Evolutionary conservation across 116 monocot species (phyloP).

Genomic region (Dioscorea cayenensis): DNA sequence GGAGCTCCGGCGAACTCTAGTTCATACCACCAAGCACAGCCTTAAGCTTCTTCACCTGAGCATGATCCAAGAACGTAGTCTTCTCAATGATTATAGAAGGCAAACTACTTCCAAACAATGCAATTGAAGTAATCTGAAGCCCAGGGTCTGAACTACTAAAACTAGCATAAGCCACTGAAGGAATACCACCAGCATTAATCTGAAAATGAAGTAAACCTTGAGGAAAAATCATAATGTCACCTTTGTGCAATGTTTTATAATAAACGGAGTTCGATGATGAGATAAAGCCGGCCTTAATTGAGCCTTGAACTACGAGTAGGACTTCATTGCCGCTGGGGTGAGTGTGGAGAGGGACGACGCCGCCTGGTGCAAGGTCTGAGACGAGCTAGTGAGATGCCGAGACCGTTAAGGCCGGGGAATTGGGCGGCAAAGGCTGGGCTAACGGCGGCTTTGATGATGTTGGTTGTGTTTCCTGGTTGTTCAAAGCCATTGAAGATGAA

Average conservation of each 20-base stretch:
- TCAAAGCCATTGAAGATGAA: conserved; percentile 43
- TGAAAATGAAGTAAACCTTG: conserved; percentile 62
- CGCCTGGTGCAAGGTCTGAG: conserved; percentile 42
- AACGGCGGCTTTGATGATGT: conserved; percentile 53
- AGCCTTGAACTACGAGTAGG: conserved; percentile 28
- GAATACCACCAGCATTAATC: conserved; percentile 25
- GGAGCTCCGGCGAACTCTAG: conserved; percentile 2
- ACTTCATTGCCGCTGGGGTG: conserved; percentile 68
- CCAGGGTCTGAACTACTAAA: conserved; percentile 64
- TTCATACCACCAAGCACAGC: conserved; percentile 33
- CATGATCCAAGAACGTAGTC: conserved; percentile 49
- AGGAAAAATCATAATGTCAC: conserved; percentile 65
- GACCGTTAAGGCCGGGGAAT: conserved; percentile 63
- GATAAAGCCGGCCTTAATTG: conserved; percentile 41
- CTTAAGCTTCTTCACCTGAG: conserved; percentile 64
- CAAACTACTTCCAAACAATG: conserved; percentile 52
- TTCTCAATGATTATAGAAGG: conserved; percentile 32
- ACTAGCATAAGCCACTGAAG: conserved; percentile 31
- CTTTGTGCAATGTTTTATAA: conserved; percentile 26
- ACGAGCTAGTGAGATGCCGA: conserved; percentile 57
- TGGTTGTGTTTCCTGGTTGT: conserved; percentile 32
- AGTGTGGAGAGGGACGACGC: conserved; percentile 67
- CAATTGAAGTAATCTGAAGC: conserved; percentile 34
- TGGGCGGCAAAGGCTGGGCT: conserved; percentile 42
- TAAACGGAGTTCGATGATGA: conserved; percentile 33